A percentile compares a stretch with the other conserved stretches of the same genome.
Evolutionary conservation across 2,329 filamentous ascomycete species (phyloP).

Genomic region (Berkeleyomyces basicola): DNA sequence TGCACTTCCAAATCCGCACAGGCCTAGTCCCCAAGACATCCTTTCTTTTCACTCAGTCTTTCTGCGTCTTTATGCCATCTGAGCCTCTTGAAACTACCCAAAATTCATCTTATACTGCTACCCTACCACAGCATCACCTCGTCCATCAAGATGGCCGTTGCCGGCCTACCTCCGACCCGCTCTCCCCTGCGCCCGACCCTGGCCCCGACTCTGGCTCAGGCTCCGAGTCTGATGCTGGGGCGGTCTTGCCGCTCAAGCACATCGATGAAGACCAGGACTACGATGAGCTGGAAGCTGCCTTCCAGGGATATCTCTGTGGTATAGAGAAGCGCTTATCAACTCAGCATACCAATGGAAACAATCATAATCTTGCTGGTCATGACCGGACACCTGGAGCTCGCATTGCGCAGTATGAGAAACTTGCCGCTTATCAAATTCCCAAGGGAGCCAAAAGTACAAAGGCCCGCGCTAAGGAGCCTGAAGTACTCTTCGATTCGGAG

Average conservation of each 20-base stretch:
- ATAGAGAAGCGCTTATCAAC: not conserved
- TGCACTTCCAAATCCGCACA: constrained; percentile 1
- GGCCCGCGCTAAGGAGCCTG: not conserved
- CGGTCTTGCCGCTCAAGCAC: not conserved
- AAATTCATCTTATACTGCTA: not conserved
- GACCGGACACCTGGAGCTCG: not conserved
- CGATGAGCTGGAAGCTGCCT: constrained; percentile 1
- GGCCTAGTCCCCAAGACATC: not conserved
- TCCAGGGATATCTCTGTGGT: constrained; percentile 5
- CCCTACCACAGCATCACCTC: not conserved
- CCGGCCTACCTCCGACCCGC: not conserved
- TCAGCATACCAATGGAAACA: not conserved
- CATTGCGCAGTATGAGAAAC: not conserved
- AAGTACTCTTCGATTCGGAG: not conserved
- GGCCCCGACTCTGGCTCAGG: not conserved
- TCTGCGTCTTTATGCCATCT: constrained; percentile 3
- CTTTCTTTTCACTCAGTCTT: not conserved
- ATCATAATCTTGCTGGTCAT: not conserved
- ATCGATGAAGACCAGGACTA: not conserved
- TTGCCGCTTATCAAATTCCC: not conserved
- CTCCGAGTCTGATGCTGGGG: not conserved
- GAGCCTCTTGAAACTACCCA: not conserved
- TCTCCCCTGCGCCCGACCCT: not conserved
- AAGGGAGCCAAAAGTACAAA: not conserved
- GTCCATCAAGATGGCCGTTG: not conserved